A percentile compares a stretch with the other conserved stretches of the same genome.
Conservation (phyloP, 352 stramenopile species). For the Globisporangium paroecandrum region DNA sequence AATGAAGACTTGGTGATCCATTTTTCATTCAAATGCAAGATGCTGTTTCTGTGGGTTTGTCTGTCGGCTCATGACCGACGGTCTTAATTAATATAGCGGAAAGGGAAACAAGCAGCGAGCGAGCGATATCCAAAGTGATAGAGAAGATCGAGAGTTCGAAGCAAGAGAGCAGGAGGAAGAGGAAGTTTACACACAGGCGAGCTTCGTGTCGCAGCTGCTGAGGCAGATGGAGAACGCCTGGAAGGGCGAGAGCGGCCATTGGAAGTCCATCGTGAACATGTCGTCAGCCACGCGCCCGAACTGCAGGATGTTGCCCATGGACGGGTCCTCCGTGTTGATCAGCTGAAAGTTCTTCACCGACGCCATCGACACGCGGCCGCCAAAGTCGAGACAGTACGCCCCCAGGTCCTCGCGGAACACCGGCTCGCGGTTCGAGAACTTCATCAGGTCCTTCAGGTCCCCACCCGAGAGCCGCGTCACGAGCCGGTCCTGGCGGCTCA, state of each 20-base stretch:
- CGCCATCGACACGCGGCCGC: slow-evolving; percentile 9
- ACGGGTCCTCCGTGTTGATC: slow-evolving; percentile 77
- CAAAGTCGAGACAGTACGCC: slow-evolving; percentile 55
- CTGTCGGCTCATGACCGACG: neutral
- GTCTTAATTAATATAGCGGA: slow-evolving; percentile 2
- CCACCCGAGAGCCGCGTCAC: slow-evolving; percentile 64
- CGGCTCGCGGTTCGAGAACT: slow-evolving; percentile 84
- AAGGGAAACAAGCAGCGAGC: neutral
- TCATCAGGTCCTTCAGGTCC: slow-evolving; percentile 83
- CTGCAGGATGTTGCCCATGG: slow-evolving; percentile 85
- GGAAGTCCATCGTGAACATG: slow-evolving; percentile 91
- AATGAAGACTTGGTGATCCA: neutral
- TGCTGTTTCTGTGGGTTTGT: neutral
- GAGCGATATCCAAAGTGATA: neutral
- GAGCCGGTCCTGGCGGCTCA: slow-evolving; percentile 82
- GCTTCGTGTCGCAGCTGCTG: slow-evolving; percentile 87
- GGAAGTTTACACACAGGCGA: slow-evolving; percentile 68
- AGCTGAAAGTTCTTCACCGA: slow-evolving; percentile 85
- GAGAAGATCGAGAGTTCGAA: neutral
- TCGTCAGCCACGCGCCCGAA: slow-evolving; percentile 88
- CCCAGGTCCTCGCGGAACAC: slow-evolving; percentile 84
- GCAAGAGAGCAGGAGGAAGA: slow-evolving; percentile 1
- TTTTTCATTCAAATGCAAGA: neutral
- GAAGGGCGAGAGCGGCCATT: slow-evolving; percentile 85
- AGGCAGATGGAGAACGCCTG: slow-evolving; percentile 88